Conservation (phyloP, 495 filamentous ascomycete genomes). For the Melanomma pulvis-pyrius region DNA sequence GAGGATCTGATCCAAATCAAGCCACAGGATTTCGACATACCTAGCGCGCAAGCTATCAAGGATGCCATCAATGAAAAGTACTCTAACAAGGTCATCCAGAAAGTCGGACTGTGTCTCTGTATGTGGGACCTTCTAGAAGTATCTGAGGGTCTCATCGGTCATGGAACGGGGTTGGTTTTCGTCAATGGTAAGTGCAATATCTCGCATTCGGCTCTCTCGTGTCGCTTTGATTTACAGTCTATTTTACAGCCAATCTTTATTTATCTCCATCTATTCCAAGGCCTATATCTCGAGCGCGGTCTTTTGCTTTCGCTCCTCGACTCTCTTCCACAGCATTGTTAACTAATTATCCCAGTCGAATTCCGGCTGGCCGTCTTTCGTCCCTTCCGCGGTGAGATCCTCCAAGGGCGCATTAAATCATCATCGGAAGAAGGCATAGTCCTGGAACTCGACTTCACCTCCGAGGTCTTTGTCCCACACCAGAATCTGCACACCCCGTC, state of each 20-base stretch:
- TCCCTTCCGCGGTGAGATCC: slow-evolving; percentile 88
- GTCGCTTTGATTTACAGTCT: too few species aligned
- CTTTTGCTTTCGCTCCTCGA: neutral
- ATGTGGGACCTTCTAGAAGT: slow-evolving; percentile 83
- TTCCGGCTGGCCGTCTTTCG: slow-evolving; percentile 93
- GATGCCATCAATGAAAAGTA: slow-evolving; percentile 96
- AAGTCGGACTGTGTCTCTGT: slow-evolving; percentile 88
- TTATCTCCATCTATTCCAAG: too few species aligned
- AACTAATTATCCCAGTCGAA: slow-evolving; percentile 61
- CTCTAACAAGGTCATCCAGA: slow-evolving; percentile 86
- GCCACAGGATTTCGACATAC: slow-evolving; percentile 81
- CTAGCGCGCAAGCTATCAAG: slow-evolving; percentile 76
- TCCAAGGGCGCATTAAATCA: slow-evolving; percentile 76
- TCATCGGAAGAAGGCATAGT: slow-evolving; percentile 73
- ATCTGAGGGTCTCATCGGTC: slow-evolving; percentile 89
- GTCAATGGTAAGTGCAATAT: slow-evolving; percentile 71
- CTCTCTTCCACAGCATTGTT: neutral
- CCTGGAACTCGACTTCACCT: slow-evolving; percentile 84
- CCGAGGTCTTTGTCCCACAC: slow-evolving; percentile 78
- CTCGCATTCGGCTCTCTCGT: too few species aligned
- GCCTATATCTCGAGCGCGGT: neutral
- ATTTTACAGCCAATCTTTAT: neutral
- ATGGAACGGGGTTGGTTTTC: slow-evolving; percentile 85
- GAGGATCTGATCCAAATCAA: slow-evolving; percentile 89
- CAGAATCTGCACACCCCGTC: slow-evolving; percentile 68